Percentiles rank a stretch among this genome's conserved stretches.
Evolutionary conservation across 2,329 filamentous ascomycete species (phyloP).

Genomic region (Claviceps arundinis): DNA sequence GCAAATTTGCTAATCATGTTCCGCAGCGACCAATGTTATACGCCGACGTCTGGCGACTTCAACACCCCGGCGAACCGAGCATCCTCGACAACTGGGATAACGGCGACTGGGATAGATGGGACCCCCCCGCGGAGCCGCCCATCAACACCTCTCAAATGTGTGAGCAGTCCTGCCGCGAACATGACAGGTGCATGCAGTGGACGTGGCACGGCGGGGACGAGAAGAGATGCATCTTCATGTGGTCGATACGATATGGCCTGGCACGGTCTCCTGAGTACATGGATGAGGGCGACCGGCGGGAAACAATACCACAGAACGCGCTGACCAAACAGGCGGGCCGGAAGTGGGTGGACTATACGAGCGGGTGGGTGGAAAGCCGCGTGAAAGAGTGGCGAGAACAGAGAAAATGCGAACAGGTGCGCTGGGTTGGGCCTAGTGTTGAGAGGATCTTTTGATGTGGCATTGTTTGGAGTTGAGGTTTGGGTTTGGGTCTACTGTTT

Average conservation of each 20-base stretch:
- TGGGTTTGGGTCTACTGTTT: too few relatives aligned
- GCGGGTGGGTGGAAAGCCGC: slow-evolving; percentile 16
- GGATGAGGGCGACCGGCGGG: slow-evolving; percentile 13
- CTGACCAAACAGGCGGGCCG: slow-evolving; percentile 8
- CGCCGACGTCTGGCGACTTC: slow-evolving; percentile 23
- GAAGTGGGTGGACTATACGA: slow-evolving; percentile 17
- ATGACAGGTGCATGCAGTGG: slow-evolving; percentile 16
- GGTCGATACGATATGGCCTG: slow-evolving; percentile 16
- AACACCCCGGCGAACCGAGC: slow-evolving; percentile 17
- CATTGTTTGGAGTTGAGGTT: background rate
- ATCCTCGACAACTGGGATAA: slow-evolving; percentile 18
- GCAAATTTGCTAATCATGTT: background rate
- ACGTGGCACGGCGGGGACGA: slow-evolving; percentile 20
- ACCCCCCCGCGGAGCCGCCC: slow-evolving; percentile 12
- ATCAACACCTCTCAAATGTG: slow-evolving; percentile 16
- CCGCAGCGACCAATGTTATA: slow-evolving; percentile 23
- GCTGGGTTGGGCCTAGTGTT: slow-evolving; percentile 20
- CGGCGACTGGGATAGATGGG: slow-evolving; percentile 18
- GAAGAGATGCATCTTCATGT: slow-evolving; percentile 15
- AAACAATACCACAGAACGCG: slow-evolving; percentile 9
- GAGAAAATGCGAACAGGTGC: slow-evolving; percentile 15
- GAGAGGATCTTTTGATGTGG: slow-evolving; percentile 1
- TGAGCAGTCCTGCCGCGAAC: slow-evolving; percentile 14
- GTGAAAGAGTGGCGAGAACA: slow-evolving; percentile 14
- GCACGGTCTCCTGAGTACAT: slow-evolving; percentile 11